Percentiles rank a stretch among this genome's conserved stretches.
Conservation (phyloP, 768 basidiomycete species). For the Terana coerulea region DNA sequence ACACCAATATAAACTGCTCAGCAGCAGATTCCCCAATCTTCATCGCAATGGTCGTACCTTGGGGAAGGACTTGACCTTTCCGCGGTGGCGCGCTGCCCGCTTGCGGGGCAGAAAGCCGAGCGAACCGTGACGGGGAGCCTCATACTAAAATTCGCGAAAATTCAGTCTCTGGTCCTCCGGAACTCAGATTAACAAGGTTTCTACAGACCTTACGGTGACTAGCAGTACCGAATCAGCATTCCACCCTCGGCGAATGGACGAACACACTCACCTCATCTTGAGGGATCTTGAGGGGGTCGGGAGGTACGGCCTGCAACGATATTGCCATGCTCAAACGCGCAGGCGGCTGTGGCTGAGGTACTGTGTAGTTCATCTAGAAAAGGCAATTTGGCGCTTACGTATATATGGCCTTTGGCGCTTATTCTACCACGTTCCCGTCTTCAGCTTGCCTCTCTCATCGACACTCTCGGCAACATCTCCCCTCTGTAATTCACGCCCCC, state of each 20-base stretch:
- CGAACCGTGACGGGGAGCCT: slow-evolving; percentile 98
- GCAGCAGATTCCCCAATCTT: no score
- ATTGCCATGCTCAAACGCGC: neutral
- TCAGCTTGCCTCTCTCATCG: neutral
- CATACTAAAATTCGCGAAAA: slow-evolving; percentile 55
- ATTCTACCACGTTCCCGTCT: neutral
- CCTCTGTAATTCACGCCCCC: no score
- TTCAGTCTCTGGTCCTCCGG: slow-evolving; percentile 18
- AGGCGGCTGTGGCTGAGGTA: slow-evolving; percentile 25
- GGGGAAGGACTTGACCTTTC: slow-evolving; percentile 99
- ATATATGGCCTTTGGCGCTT: slow-evolving; percentile 1
- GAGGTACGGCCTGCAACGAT: slow-evolving; percentile 19
- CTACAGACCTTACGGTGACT: slow-evolving; percentile 84
- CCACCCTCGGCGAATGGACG: neutral
- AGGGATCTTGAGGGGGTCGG: slow-evolving; percentile 26
- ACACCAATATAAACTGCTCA: neutral
- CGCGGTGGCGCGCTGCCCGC: slow-evolving; percentile 94
- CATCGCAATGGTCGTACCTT: no score
- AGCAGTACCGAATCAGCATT: slow-evolving; percentile 20
- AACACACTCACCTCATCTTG: slow-evolving; percentile 36
- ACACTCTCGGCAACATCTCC: no score
- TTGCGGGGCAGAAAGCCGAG: slow-evolving; percentile 97
- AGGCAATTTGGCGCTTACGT: slow-evolving; percentile 1
- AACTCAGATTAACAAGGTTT: slow-evolving; percentile 5
- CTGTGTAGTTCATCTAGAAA: slow-evolving; percentile 21